phyloP scores from a whole-genome alignment of 2,329 filamentous ascomycete species.

The Aspergillus japonicus region DNA sequence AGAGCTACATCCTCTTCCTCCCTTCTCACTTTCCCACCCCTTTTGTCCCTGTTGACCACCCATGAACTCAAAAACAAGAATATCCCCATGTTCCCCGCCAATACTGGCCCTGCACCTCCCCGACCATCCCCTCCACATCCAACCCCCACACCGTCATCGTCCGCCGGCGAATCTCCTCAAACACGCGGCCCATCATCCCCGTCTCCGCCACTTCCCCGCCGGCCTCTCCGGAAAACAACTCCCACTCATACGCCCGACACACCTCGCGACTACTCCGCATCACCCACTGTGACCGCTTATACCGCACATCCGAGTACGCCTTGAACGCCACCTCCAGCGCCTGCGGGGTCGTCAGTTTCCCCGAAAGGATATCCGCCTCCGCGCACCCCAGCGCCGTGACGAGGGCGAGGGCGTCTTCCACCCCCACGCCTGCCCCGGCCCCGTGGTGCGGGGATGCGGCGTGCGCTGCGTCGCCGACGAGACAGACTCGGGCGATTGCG shows the following conservation, averaged over 20 bases:
- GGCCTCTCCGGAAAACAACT: background rate
- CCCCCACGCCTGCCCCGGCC: constrained; percentile 25
- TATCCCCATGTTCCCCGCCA: background rate
- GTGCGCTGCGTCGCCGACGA: constrained; percentile 31
- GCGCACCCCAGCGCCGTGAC: constrained; percentile 10
- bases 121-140: constrained; percentile 36
- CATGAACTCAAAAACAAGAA: background rate
- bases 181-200: constrained; percentile 33
- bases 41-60: too few species aligned
- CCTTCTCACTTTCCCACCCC: too few species aligned
- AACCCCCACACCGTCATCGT: constrained; percentile 42
- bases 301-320: constrained; percentile 40
- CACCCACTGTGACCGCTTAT: constrained; percentile 47
- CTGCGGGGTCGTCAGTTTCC: background rate
- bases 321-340: constrained; percentile 34
- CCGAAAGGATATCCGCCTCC: background rate
- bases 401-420: constrained; percentile 29
- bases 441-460: constrained; percentile 28
- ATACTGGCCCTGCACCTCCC: constrained; percentile 10
- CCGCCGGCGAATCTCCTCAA: constrained; percentile 37
- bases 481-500: constrained; percentile 11
- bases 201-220: background rate
- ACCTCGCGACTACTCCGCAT: constrained; percentile 39
- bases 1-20: too few species aligned
- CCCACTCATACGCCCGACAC: constrained; percentile 23